Percentiles rank a stretch among this genome's conserved stretches.
Evolutionary conservation across 2,329 filamentous ascomycete genomes (phyloP).

Genomic region (Epichloe brachyelytri): DNA sequence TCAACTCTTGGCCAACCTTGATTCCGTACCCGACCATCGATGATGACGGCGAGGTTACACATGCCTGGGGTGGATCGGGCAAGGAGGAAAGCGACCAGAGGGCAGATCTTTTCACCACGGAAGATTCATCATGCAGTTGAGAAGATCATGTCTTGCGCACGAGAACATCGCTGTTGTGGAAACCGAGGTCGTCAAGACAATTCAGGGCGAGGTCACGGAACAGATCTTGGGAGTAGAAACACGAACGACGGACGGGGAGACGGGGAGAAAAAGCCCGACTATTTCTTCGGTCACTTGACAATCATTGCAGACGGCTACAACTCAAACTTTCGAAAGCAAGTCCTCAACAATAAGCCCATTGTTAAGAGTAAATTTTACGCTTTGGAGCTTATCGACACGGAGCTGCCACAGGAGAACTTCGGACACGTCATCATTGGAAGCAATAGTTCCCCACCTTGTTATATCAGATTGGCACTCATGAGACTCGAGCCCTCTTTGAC

Average conservation of each 20-base stretch:
- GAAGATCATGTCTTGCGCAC: constrained; percentile 59
- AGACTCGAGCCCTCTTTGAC: constrained; percentile 83
- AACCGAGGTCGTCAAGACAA: constrained; percentile 66
- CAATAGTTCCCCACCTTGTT: constrained; percentile 61
- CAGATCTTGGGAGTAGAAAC: constrained; percentile 77
- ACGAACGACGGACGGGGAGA: constrained; percentile 46
- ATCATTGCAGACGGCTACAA: constrained; percentile 86
- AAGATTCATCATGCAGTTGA: constrained; percentile 73
- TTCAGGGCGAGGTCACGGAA: constrained; percentile 54
- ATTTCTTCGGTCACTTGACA: constrained; percentile 80
- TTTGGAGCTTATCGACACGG: constrained; percentile 79
- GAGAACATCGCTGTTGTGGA: constrained; percentile 85
- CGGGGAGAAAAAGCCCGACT: constrained; percentile 49
- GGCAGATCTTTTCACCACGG: constrained; percentile 89
- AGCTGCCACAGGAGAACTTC: constrained; percentile 59
- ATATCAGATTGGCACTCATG: constrained; percentile 93
- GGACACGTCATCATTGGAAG: constrained; percentile 82
- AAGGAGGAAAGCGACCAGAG: constrained; percentile 35
- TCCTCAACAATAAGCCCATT: constrained; percentile 50
- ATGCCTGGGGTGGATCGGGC: constrained; percentile 22
- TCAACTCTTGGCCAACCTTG: constrained; percentile 56
- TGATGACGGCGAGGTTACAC: constrained; percentile 28
- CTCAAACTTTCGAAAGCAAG: constrained; percentile 78
- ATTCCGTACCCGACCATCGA: constrained; percentile 67
- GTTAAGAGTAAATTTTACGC: constrained; percentile 85